A percentile compares a stretch with the other conserved stretches of the same genome.
Conservation (phyloP, 306 rosid species). For the Canavalia gladiata region DNA sequence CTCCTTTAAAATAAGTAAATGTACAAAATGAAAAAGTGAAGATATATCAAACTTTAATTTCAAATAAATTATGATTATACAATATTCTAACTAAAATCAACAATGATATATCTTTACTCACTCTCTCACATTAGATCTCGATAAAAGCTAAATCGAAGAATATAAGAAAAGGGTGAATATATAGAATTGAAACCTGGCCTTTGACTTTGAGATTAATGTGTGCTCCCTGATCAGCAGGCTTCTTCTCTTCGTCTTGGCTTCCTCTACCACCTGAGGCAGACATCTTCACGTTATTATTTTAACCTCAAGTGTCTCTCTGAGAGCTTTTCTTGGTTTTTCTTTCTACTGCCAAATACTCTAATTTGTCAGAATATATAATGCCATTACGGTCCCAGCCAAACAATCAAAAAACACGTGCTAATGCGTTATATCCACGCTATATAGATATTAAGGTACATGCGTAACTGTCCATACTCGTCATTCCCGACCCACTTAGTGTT, state of each 20-base stretch:
- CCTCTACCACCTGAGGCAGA: slow-evolving; percentile 56
- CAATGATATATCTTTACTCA: not conserved
- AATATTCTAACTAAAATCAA: too few relatives aligned
- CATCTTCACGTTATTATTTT: slow-evolving; percentile 47
- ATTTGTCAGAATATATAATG: not conserved
- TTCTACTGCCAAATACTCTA: not conserved
- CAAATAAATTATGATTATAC: too few relatives aligned
- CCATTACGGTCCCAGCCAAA: not conserved
- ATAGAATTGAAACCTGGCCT: slow-evolving; percentile 62
- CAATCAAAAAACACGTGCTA: too few relatives aligned
- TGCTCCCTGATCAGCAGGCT: slow-evolving; percentile 57
- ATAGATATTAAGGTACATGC: too few relatives aligned
- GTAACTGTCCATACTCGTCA: too few relatives aligned
- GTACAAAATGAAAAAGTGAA: too few relatives aligned
- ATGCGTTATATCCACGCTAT: too few relatives aligned
- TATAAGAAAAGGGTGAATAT: not conserved
- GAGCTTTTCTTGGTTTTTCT: not conserved
- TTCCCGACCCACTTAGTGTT: too few relatives aligned
- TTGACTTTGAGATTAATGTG: slow-evolving; percentile 79
- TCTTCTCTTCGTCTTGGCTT: slow-evolving; percentile 63
- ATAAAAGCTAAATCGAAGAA: too few relatives aligned
- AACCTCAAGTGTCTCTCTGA: not conserved
- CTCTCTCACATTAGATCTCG: too few relatives aligned
- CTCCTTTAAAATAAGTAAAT: too few relatives aligned
- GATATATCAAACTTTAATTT: too few relatives aligned